Conservation (phyloP, 2,329 filamentous ascomycete genomes). For the Penicillium sp. region DNA sequence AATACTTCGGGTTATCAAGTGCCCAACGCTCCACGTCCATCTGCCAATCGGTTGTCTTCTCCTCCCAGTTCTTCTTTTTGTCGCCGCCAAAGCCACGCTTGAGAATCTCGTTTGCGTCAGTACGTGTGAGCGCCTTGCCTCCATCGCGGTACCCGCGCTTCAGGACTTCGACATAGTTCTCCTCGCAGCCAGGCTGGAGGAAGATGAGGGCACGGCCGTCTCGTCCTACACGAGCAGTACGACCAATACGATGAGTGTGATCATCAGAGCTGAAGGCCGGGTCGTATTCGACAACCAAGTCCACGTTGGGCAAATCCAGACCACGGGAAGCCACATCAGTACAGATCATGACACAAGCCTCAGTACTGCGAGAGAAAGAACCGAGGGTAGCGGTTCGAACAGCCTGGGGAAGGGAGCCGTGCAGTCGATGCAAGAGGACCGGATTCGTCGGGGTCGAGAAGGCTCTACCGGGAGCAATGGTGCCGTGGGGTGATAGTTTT, state of each 20-base stretch:
- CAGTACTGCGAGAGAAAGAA: conserved; percentile 70
- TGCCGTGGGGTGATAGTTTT: conserved; percentile 39
- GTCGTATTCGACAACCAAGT: conserved; percentile 94
- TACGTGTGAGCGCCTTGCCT: conserved; percentile 62
- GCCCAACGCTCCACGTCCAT: conserved; percentile 66
- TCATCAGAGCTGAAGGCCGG: conserved; percentile 91
- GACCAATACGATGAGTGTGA: conserved; percentile 89
- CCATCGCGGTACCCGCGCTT: conserved; percentile 66
- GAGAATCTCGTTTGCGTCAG: conserved; percentile 64
- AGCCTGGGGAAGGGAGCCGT: conserved; percentile 85
- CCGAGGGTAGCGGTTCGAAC: conserved; percentile 82
- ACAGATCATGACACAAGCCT: conserved; percentile 80
- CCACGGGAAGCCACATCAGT: conserved; percentile 95
- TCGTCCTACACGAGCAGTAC: conserved; percentile 88
- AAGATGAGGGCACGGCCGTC: conserved; percentile 86
- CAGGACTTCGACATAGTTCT: conserved; percentile 80
- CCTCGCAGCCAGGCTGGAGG: conserved; percentile 84
- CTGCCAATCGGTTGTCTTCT: conserved; percentile 65
- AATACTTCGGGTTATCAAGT: conserved; percentile 61
- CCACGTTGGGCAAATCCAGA: conserved; percentile 90
- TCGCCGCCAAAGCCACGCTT: conserved; percentile 61
- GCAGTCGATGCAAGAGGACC: conserved; percentile 79
- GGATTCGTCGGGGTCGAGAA: conserved; percentile 74
- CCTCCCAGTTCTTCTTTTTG: conserved; percentile 58
- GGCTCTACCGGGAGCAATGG: conserved; percentile 61